Evolutionary conservation across 2,329 filamentous ascomycete genomes (phyloP).

Genomic region (Plenodomus tracheiphilus): DNA sequence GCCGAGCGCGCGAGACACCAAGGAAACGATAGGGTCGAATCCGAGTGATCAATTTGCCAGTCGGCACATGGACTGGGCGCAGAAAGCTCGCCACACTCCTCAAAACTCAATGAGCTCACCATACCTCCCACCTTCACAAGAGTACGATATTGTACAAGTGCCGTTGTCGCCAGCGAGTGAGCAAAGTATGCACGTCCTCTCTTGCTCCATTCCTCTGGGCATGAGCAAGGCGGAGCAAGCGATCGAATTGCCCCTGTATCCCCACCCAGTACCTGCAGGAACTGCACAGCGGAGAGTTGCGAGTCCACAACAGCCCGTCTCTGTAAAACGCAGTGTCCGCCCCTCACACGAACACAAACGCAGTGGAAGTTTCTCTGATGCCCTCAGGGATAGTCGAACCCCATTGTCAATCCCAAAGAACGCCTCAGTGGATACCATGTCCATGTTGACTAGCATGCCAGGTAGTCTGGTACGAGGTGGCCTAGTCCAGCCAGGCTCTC

Average conservation of each 20-base stretch:
- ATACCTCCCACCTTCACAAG: conserved; percentile 33
- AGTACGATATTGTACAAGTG: conserved; percentile 36
- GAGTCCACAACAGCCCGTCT: conserved; percentile 31
- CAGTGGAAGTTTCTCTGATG: conserved; percentile 86
- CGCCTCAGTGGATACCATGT: conserved; percentile 48
- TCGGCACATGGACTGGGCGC: conserved; percentile 45
- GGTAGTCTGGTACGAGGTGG: conserved; percentile 88
- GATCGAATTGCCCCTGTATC: conserved; percentile 45
- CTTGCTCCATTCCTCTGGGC: conserved; percentile 61
- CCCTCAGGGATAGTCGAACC: conserved; percentile 69
- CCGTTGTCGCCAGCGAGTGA: conserved; percentile 52
- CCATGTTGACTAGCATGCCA: conserved; percentile 68
- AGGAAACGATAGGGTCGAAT: conserved; percentile 41
- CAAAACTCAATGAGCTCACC: conserved; percentile 43
- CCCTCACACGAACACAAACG: conserved; percentile 67
- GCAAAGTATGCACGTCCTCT: conserved; percentile 60
- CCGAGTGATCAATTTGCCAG: conserved; percentile 45
- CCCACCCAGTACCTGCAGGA: conserved; percentile 40
- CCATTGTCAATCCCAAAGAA: conserved; percentile 55
- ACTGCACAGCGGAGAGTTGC: conserved; percentile 30
- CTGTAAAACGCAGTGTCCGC: conserved; percentile 30
- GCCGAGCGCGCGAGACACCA: conserved; percentile 28
- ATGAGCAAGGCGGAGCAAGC: conserved; percentile 39
- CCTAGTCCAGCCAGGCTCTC: conserved; percentile 77
- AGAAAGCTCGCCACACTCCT: conserved; percentile 39